Percentiles rank a stretch among this genome's conserved stretches.
Evolutionary conservation across 352 stramenopile species (phyloP).

Genomic region (Pythium phragmitis): DNA sequence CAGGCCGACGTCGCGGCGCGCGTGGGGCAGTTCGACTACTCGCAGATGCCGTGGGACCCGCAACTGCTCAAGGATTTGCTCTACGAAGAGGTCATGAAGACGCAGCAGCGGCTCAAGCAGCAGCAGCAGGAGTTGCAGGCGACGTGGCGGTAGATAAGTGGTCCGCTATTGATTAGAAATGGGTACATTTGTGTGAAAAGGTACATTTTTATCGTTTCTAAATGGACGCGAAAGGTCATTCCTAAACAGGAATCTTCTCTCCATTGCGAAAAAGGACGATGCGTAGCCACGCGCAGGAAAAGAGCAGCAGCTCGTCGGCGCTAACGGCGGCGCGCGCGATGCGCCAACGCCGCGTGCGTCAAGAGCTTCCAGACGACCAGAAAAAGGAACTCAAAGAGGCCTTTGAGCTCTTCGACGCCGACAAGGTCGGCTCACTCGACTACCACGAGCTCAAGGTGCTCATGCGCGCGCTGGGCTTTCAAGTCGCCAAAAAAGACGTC

Average conservation of each 20-base stretch:
- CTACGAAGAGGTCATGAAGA: constrained; percentile 84
- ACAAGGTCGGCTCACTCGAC: constrained; percentile 89
- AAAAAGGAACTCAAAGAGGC: constrained; percentile 91
- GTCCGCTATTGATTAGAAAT: constrained; percentile 5
- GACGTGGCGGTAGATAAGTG: constrained; percentile 3
- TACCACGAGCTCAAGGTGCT: constrained; percentile 94
- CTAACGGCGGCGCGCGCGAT: constrained; percentile 19
- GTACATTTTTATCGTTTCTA: constrained; percentile 7
- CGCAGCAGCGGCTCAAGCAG: constrained; percentile 37
- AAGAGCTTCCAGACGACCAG: constrained; percentile 80
- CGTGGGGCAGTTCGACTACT: constrained; percentile 75
- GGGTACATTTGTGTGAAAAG: constrained; percentile 10
- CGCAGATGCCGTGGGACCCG: constrained; percentile 65
- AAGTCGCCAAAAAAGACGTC: constrained; percentile 89
- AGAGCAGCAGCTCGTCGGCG: constrained; percentile 10
- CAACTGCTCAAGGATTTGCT: constrained; percentile 76
- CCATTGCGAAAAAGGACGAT: neutral
- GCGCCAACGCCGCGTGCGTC: constrained; percentile 46
- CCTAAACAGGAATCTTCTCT: neutral
- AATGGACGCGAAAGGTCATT: neutral
- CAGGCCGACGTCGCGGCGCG: constrained; percentile 47
- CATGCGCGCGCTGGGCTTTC: constrained; percentile 92
- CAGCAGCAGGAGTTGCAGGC: constrained; percentile 15
- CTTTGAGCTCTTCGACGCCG: constrained; percentile 93
- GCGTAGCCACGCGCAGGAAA: constrained; percentile 1